Evolutionary conservation across 305 asterid genomes (phyloP).

Genomic region (Fraxinus greggii): DNA sequence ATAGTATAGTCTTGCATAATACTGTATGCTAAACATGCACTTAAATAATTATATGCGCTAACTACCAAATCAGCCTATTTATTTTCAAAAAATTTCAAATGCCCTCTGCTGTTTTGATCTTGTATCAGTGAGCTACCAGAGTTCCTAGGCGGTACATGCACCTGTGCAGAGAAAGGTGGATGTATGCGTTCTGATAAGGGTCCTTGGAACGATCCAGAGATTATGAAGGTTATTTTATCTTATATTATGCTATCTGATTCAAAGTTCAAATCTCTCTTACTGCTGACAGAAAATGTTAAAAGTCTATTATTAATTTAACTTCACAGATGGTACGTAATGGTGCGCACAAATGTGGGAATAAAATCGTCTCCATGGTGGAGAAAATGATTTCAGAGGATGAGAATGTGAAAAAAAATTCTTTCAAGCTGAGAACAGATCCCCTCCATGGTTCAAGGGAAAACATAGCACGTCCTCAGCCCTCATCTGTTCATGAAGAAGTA

Average conservation of each 20-base stretch:
- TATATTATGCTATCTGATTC: constrained; percentile 1
- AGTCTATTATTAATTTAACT: constrained; percentile 21
- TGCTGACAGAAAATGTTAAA: constrained; percentile 16
- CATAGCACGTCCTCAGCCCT: constrained; percentile 36
- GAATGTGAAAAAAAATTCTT: constrained; percentile 46
- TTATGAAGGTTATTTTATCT: constrained; percentile 66
- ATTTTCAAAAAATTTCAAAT: not conserved
- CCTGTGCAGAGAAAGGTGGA: constrained; percentile 81
- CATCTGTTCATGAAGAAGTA: constrained; percentile 64
- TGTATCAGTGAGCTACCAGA: constrained; percentile 86
- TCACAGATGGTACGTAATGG: constrained; percentile 82
- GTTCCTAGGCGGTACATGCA: constrained; percentile 93
- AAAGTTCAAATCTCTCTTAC: not conserved
- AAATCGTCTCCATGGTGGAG: constrained; percentile 48
- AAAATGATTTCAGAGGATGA: constrained; percentile 68
- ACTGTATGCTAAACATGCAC: not conserved
- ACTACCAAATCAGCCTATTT: not conserved
- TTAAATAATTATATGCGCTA: not conserved
- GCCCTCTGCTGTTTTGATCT: constrained; percentile 7
- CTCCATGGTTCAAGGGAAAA: constrained; percentile 26
- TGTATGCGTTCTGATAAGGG: constrained; percentile 93
- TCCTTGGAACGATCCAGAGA: constrained; percentile 90
- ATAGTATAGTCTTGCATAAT: not conserved
- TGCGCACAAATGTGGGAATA: constrained; percentile 71
- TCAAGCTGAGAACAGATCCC: constrained; percentile 37